Evolutionary conservation across 2,329 filamentous ascomycete genomes (phyloP).

Genomic region (Calcarisporium arbuscula): DNA sequence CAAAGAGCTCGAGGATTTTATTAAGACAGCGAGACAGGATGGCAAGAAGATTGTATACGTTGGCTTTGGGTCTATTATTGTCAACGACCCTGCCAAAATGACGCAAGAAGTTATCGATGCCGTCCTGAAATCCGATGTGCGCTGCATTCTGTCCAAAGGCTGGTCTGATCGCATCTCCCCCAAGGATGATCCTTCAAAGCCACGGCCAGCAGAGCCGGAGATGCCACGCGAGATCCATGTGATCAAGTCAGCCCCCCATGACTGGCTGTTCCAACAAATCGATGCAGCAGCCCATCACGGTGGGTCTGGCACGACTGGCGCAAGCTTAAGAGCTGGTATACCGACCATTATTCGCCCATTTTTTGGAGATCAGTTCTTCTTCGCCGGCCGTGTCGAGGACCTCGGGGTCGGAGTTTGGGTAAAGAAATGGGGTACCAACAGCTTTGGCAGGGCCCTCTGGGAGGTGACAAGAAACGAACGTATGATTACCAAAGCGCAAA

Average conservation of each 20-base stretch:
- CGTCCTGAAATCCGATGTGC: slow-evolving; percentile 83
- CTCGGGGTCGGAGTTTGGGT: slow-evolving; percentile 86
- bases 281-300: slow-evolving; percentile 94
- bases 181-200: slow-evolving; percentile 36
- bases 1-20: slow-evolving; percentile 70
- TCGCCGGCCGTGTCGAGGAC: slow-evolving; percentile 82
- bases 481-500: slow-evolving; percentile 81
- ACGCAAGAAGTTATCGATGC: slow-evolving; percentile 91
- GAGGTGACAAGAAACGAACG: slow-evolving; percentile 83
- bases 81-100: slow-evolving; percentile 80
- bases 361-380: slow-evolving; percentile 98
- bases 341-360: slow-evolving; percentile 95
- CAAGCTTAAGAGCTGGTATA: slow-evolving; percentile 81
- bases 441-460: slow-evolving; percentile 83
- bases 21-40: slow-evolving; percentile 72
- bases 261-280: slow-evolving; percentile 92
- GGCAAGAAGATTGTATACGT: slow-evolving; percentile 93
- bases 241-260: slow-evolving; percentile 88
- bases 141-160: slow-evolving; percentile 91
- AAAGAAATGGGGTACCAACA: slow-evolving; percentile 80
- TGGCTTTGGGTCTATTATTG: slow-evolving; percentile 93
- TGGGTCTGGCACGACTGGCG: slow-evolving; percentile 89
- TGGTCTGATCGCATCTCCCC: slow-evolving; percentile 77
- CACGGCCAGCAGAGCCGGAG: slow-evolving; percentile 56
- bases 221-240: slow-evolving; percentile 75